These are phyloP conservation scores for Plantago rigida DNA, from an alignment of 305 asterid genomes.

Conservation along the genomic window DNA sequence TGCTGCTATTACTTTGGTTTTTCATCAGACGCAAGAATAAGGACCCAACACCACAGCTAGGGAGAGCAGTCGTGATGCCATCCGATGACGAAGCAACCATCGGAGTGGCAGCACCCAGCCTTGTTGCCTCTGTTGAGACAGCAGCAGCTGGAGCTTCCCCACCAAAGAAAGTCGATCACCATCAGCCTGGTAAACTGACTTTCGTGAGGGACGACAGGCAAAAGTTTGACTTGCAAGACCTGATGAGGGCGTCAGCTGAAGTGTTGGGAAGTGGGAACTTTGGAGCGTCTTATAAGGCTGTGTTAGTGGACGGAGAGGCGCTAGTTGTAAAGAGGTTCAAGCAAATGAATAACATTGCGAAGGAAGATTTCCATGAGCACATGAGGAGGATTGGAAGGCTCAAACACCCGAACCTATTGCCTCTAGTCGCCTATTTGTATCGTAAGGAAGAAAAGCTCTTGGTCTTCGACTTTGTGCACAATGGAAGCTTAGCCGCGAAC, in stretches of 20 bases:
- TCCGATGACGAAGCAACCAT: slow-evolving; percentile 12
- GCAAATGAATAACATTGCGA: slow-evolving; percentile 57
- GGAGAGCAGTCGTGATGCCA: slow-evolving; percentile 15
- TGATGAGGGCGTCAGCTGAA: slow-evolving; percentile 82
- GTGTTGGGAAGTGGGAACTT: slow-evolving; percentile 82
- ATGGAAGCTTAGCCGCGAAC: slow-evolving; percentile 68
- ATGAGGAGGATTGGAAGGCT: slow-evolving; percentile 79
- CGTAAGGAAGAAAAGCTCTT: slow-evolving; percentile 79
- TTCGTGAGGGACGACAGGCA: slow-evolving; percentile 58
- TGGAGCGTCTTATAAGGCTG: slow-evolving; percentile 89
- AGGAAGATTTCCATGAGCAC: slow-evolving; percentile 80
- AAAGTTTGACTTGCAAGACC: slow-evolving; percentile 63
- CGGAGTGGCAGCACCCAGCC: background rate
- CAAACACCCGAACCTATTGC: slow-evolving; percentile 56
- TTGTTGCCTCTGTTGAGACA: background rate
- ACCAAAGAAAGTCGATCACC: slow-evolving; percentile 25
- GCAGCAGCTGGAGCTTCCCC: slow-evolving; percentile 5
- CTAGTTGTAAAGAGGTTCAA: slow-evolving; percentile 78
- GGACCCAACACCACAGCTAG: slow-evolving; percentile 29
- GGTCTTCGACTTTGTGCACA: slow-evolving; percentile 46
- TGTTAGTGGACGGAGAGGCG: slow-evolving; percentile 62
- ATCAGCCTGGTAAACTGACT: slow-evolving; percentile 43
- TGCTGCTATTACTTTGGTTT: slow-evolving; percentile 25
- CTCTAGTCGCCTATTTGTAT: slow-evolving; percentile 69
- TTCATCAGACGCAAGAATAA: slow-evolving; percentile 16